Conservation (phyloP, 768 basidiomycete genomes). For the Calocybe cyanea region DNA sequence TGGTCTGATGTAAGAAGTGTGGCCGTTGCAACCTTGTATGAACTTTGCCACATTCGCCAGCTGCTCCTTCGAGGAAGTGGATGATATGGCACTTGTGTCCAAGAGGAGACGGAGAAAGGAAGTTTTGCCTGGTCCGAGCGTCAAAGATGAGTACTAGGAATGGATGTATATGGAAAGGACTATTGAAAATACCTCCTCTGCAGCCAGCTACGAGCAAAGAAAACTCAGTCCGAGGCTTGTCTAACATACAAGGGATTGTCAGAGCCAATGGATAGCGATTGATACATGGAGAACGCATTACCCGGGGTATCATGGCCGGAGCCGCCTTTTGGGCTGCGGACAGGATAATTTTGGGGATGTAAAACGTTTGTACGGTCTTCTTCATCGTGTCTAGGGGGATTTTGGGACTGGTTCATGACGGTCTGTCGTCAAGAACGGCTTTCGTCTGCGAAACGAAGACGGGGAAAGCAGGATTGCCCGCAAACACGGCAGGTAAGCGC, state of each 20-base stretch:
- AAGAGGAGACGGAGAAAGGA: conserved; percentile 82
- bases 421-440: conserved; percentile 37
- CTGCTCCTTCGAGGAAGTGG: conserved; percentile 65
- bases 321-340: conserved; percentile 15
- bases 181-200: conserved; percentile 52
- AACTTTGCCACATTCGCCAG: conserved; percentile 79
- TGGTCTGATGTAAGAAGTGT: conserved; percentile 69
- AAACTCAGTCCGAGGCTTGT: conserved; percentile 37
- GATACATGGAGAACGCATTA: conserved; percentile 20
- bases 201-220: conserved; percentile 81
- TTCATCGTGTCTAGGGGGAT: conserved; percentile 43
- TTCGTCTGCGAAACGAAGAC: conserved; percentile 21
- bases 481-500: conserved; percentile 62
- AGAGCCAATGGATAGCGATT: conserved; percentile 16
- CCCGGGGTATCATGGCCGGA: conserved; percentile 33
- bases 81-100: conserved; percentile 71
- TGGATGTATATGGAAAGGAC: conserved; percentile 10
- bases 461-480: conserved; percentile 54
- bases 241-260: conserved; percentile 22
- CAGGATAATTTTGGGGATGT: conserved; percentile 20
- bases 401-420: conserved; percentile 58
- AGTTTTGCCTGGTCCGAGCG: conserved; percentile 67
- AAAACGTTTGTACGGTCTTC: conserved; percentile 25
- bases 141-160: conserved; percentile 19
- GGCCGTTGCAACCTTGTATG: conserved; percentile 68